Percentiles rank a stretch among this genome's conserved stretches.
Evolutionary conservation across 2,329 filamentous ascomycete genomes (phyloP).

Genomic region (Colletotrichum caudatum): DNA sequence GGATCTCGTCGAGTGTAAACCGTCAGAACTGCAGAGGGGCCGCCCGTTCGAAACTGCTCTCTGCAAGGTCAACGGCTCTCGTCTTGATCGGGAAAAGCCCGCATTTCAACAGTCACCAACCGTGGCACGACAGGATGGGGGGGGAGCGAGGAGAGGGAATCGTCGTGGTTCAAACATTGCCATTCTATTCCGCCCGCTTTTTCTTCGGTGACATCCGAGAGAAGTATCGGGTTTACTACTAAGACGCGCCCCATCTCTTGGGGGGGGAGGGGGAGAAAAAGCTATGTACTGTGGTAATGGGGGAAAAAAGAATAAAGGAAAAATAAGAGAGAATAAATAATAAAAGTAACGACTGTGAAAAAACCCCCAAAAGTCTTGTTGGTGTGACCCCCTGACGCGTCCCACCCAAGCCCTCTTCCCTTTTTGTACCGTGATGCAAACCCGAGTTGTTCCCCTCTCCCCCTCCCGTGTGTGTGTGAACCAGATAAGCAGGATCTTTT

Average conservation of each 20-base stretch:
- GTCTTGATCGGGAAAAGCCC: not conserved
- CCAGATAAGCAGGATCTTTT: constrained; percentile 16
- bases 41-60: constrained; percentile 29
- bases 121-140: too few relatives aligned
- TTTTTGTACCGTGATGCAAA: constrained; percentile 39
- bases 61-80: constrained; percentile 7
- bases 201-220: not conserved
- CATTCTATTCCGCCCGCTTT: constrained; percentile 21
- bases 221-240: not conserved
- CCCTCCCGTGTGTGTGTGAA: not conserved
- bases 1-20: not conserved
- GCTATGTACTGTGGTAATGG: constrained; percentile 29
- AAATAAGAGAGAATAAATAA: not conserved
- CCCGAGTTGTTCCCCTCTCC: not conserved
- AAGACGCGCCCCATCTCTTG: not conserved
- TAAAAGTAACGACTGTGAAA: constrained; percentile 29
- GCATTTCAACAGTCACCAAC: not conserved
- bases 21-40: not conserved
- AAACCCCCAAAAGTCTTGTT: not conserved
- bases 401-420: not conserved
- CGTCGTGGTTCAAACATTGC: not conserved
- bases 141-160: not conserved
- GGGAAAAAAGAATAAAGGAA: not conserved
- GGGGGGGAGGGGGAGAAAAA: not conserved
- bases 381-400: not conserved